Conservation (phyloP, 2,329 filamentous ascomycete genomes). For the Aspergillus ibericus region DNA sequence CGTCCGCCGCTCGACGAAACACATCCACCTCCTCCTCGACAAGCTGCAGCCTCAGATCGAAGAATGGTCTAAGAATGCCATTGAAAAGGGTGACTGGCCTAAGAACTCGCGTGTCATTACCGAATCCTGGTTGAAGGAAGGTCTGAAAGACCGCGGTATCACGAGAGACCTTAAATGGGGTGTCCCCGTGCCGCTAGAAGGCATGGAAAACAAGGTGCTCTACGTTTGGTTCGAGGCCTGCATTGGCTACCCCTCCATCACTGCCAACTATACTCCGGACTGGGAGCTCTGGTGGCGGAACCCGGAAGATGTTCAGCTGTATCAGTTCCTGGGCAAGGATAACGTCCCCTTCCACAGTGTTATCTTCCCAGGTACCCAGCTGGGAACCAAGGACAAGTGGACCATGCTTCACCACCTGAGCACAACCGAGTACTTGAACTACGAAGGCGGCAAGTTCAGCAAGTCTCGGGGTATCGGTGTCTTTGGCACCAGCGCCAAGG, state of each 20-base stretch:
- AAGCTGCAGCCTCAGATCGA: constrained; percentile 75
- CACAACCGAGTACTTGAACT: constrained; percentile 86
- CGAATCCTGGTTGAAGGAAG: constrained; percentile 62
- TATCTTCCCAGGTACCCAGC: constrained; percentile 84
- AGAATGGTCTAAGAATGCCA: constrained; percentile 73
- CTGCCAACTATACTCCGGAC: constrained; percentile 79
- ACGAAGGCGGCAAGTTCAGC: constrained; percentile 87
- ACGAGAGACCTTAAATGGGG: constrained; percentile 94
- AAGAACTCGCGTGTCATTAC: constrained; percentile 48
- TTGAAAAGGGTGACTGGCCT: constrained; percentile 62
- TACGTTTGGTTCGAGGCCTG: constrained; percentile 94
- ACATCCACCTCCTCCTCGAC: constrained; percentile 85
- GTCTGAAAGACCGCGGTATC: constrained; percentile 82
- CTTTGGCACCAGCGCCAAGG: constrained; percentile 84
- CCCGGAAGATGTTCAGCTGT: constrained; percentile 81
- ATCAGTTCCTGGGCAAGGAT: constrained; percentile 95
- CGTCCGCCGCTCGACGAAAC: constrained; percentile 78
- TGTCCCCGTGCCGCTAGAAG: constrained; percentile 59
- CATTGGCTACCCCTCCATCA: constrained; percentile 95
- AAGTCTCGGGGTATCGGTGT: constrained; percentile 89
- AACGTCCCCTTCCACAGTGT: constrained; percentile 86
- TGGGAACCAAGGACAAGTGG: constrained; percentile 83
- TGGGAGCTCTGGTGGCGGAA: constrained; percentile 97
- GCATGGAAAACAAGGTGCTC: constrained; percentile 75
- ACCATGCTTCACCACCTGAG: constrained; percentile 86